Evolutionary conservation across 495 filamentous ascomycete genomes (phyloP).

Genomic region (Aspergillus diversus): DNA sequence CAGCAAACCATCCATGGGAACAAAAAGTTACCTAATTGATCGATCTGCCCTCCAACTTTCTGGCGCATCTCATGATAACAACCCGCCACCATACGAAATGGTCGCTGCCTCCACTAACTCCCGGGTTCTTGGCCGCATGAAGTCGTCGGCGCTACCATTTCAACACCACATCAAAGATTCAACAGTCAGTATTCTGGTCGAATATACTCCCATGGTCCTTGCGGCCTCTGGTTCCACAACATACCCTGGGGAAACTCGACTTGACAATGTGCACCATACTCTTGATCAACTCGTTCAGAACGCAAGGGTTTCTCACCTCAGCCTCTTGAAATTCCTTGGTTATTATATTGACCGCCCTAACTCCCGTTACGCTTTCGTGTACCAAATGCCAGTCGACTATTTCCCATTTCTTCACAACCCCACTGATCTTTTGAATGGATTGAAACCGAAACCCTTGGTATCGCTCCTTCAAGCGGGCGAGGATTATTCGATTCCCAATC

Average conservation of each 20-base stretch:
- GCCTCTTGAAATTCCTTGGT: constrained; percentile 75
- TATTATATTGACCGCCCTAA: constrained; percentile 81
- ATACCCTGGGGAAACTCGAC: constrained; percentile 31
- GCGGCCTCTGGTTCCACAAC: constrained; percentile 36
- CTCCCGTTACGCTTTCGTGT: constrained; percentile 80
- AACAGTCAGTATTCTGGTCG: constrained; percentile 47
- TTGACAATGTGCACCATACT: constrained; percentile 46
- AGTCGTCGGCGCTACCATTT: constrained; percentile 44
- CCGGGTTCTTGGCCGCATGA: constrained; percentile 50
- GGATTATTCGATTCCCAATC: constrained; percentile 53
- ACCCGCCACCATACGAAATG: constrained; percentile 51
- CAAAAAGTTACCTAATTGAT: constrained; percentile 44
- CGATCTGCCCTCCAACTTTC: constrained; percentile 48
- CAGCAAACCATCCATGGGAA: constrained; percentile 22
- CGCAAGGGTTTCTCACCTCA: constrained; percentile 59
- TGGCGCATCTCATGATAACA: constrained; percentile 46
- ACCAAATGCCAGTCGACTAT: constrained; percentile 71
- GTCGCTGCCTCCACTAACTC: constrained; percentile 50
- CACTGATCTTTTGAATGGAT: constrained; percentile 43
- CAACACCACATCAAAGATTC: constrained; percentile 41
- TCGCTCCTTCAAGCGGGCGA: constrained; percentile 52
- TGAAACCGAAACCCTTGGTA: constrained; percentile 50
- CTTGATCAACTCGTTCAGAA: constrained; percentile 52
- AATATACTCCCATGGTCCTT: constrained; percentile 51
- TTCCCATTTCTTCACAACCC: constrained; percentile 51